These are phyloP conservation scores for Cicer cuneatum DNA, from an alignment of 306 rosid genomes.

Conservation along the genomic window DNA sequence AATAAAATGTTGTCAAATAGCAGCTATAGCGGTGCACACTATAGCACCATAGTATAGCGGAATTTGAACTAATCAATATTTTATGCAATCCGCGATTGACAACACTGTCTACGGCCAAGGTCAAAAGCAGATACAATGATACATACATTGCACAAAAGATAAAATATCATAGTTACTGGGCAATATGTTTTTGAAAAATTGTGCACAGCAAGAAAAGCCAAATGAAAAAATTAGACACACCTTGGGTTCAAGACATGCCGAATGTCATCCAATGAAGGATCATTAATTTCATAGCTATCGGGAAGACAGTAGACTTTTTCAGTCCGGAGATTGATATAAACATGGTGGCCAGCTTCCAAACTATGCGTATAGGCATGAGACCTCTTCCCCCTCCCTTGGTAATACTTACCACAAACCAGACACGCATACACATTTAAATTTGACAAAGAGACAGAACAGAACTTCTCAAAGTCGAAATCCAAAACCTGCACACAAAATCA, in stretches of 20 bases:
- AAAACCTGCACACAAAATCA: conserved; percentile 67
- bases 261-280: conserved; percentile 95
- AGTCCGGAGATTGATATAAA: conserved; percentile 86
- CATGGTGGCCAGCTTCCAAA: conserved; percentile 97
- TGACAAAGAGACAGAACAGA: conserved; percentile 88
- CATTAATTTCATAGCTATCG: conserved; percentile 94
- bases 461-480: conserved; percentile 97
- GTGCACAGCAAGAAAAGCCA: conserved; percentile 22
- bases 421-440: conserved; percentile 95
- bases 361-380: conserved; percentile 99
- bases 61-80: no score
- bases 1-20: neutral
- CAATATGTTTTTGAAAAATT: neutral
- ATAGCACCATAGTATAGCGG: no score
- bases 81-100: no score
- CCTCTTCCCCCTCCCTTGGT: conserved; percentile 94
- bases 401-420: conserved; percentile 94
- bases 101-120: neutral
- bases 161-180: conserved; percentile 22
- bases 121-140: conserved; percentile 5
- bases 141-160: conserved; percentile 3
- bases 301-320: conserved; percentile 99
- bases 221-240: conserved; percentile 52
- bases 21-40: no score
- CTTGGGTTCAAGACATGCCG: conserved; percentile 96